Evolutionary conservation across 345 rosid genomes (phyloP), one percentile per base, ranked within the genome.

Genomic region (Eucalyptus victrix): DNA sequence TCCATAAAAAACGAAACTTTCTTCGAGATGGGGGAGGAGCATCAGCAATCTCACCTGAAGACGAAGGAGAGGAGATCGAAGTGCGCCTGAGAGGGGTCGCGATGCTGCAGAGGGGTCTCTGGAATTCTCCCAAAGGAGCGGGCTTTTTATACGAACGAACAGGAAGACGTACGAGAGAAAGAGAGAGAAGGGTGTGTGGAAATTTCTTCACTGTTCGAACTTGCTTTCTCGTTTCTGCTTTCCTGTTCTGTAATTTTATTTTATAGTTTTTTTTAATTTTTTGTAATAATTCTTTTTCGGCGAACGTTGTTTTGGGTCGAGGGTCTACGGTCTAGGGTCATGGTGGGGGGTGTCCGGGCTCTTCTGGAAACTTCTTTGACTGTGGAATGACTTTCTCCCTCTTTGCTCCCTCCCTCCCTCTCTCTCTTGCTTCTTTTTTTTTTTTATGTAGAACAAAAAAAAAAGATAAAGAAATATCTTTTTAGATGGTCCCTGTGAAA

Each of bases 401-500:
- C 3, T 34, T 34, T 19, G 12, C 83, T 72, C 81, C 81, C 9
- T 24, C 56, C 11, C 81, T 5, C 83, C 5, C 10, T 16, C 23
- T 1, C 24, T 37, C 37, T 4, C 34, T 15, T 1, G 1, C 19
- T n/a, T 16, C 1, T 2, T 37, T 69, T 76, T 12, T 19, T 37
- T 4, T 67, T 18, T 5, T 9, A 6, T 8, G 80, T 34, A 34
- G 42, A 12, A 9, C 40, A 7, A 9, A 9, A 47, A 47, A 34
- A 72, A 76, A 76, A 40, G 14, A 10, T 5, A 6, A 6, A 76
- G 3, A 37, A 37, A 6, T 76, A 11, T 11, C 30, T 76, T 76
- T 76, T 0, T 21, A 76, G 83, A 76, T 40, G 47, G 2, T 15
- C 47, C 47, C 83, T 3, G 4, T 11, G 47, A 21, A 76, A 76